Base-by-base conservation (phyloP, 2,329 filamentous ascomycete species). In the Cylindrodendrum hubeiense region DNA sequence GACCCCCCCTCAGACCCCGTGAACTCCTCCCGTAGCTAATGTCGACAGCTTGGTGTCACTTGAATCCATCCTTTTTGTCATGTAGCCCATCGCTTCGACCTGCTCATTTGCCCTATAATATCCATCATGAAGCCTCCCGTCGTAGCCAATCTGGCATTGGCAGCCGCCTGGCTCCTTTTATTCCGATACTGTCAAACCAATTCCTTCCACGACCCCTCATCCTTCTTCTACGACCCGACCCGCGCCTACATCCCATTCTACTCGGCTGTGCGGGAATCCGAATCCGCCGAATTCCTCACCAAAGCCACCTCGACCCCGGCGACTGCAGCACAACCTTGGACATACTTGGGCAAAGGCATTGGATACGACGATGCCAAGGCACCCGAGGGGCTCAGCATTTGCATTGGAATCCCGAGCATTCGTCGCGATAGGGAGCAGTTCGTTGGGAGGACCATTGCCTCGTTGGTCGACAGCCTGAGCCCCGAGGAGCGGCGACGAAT, bases 351-450 rank as follows among this genome's bases (percentile, higher is more conserved):
- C 4, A 8, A 44, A 2, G 22, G 53, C 2, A 43, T 34, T 7
- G 34, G 34, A 33, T 19, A 37, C 3, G 41, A 50, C 0, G 12
- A 37, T 3, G 4, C 51, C 2, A 47, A 51, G 7, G 46, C 55
- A 2, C 50, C 62, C 2, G 52, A 61, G 9, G 58, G 62, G 12
- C 22, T 57, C 28, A 65, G 56, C 22, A 60, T 75, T 39, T 78
- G 75, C 28, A 50, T 78, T 21, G 76, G 76, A 9, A 73, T 78
- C 21, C 76, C 76, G 3, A 77, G 71, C 17, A 63, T 78, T 7
- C 67, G 66, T 9, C 63, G 76, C 24, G 70, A 72, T 17, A 61
- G 65, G 5, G 67, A 73, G n/a, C 67, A 75, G 24, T 78, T 76
- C 47, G 58, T 76, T 2, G 65, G 66, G 0, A 63, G 65, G 17